Evolutionary conservation across 1,284 basidiomycete species (phyloP), one percentile per base, ranked within the genome.

Genomic region (Sporisorium exsertum): DNA sequence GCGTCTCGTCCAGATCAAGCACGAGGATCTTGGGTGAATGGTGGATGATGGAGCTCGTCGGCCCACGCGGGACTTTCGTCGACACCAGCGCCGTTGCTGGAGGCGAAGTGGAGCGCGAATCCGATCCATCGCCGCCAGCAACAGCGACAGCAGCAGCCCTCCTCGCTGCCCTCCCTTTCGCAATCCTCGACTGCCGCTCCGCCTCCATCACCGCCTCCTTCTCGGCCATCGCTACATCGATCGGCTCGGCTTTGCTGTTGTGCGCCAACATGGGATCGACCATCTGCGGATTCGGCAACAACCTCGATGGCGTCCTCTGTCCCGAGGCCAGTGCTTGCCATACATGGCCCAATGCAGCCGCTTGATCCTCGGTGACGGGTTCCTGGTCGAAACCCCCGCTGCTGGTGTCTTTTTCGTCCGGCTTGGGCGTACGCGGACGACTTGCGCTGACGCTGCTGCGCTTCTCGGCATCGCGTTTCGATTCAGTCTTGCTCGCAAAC

Each of bases 1-100:
- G 90, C 0, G 96, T 99, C 87, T 99, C 96, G 86, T 99, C 96
- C 45, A 99, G 88, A 87, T 99, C 96, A 52, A 99, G 90, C 22
- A 85, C 82, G n/a, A 85, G 78, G 26, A 84, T 80, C 65, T 85
- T 85, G 47, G 82, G 83, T 16, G 82, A 77, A 47, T 84, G 80
- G 29, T 84, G 82, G 51, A 84, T 84, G 47, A 84, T 64, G 9
- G 68, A 62, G 18, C 61, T 61, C 9, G 73, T 62, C 1, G 78
- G 70, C 15, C 49, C 71, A 2, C 80, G 68, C 8, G 73, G 64
- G 7, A 79, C 65, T 40, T 62, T 62, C 10, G 56, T 13, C 5
- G 47, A 24, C 18, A 66, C 12, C 37, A 67, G 7, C 5, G 46
- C 47, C 12, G 49, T 45, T 37, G 55, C 18, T 18, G 63, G 26